Evolutionary conservation across 495 filamentous ascomycete genomes (phyloP).

Genomic region (Daldinia concentrica): DNA sequence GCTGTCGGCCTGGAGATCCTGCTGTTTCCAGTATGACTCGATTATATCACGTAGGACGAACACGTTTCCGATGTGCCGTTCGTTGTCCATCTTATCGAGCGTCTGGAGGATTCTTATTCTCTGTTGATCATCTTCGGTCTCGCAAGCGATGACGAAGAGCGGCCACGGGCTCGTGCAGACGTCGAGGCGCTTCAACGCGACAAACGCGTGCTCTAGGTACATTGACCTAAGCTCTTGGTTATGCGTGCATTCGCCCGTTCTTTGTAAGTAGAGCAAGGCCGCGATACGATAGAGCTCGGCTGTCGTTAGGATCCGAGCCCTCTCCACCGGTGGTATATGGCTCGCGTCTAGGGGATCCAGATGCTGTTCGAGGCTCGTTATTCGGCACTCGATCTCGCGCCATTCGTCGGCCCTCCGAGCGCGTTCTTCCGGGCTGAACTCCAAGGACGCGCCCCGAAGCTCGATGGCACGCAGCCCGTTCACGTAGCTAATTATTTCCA

Average conservation of each 20-base stretch:
- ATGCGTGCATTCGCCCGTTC: slow-evolving; percentile 38
- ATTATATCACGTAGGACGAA: slow-evolving; percentile 50
- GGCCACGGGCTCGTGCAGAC: slow-evolving; percentile 52
- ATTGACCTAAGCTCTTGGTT: slow-evolving; percentile 39
- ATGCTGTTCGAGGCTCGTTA: slow-evolving; percentile 39
- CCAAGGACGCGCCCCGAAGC: slow-evolving; percentile 21
- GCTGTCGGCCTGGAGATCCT: slow-evolving; percentile 49
- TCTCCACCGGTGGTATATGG: slow-evolving; percentile 33
- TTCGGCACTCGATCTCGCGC: slow-evolving; percentile 35
- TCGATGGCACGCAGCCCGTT: slow-evolving; percentile 46
- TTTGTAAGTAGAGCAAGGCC: slow-evolving; percentile 46
- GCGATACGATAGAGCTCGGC: slow-evolving; percentile 50
- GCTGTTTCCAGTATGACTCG: slow-evolving; percentile 50
- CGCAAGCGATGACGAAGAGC: slow-evolving; percentile 50
- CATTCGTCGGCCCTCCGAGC: slow-evolving; percentile 39
- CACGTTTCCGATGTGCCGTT: slow-evolving; percentile 49
- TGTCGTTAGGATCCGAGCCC: slow-evolving; percentile 42
- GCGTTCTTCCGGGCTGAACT: slow-evolving; percentile 27
- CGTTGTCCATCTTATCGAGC: slow-evolving; percentile 47
- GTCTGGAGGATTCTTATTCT: slow-evolving; percentile 46
- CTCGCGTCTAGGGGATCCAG: slow-evolving; percentile 35
- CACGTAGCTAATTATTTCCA: slow-evolving; percentile 46
- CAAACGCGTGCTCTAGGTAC: slow-evolving; percentile 44
- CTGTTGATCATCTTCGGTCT: slow-evolving; percentile 48
- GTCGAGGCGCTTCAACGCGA: slow-evolving; percentile 35